These are phyloP conservation scores for Picochlorum sp. DNA, from an alignment of 139 green algal species.

Conservation along the genomic window DNA sequence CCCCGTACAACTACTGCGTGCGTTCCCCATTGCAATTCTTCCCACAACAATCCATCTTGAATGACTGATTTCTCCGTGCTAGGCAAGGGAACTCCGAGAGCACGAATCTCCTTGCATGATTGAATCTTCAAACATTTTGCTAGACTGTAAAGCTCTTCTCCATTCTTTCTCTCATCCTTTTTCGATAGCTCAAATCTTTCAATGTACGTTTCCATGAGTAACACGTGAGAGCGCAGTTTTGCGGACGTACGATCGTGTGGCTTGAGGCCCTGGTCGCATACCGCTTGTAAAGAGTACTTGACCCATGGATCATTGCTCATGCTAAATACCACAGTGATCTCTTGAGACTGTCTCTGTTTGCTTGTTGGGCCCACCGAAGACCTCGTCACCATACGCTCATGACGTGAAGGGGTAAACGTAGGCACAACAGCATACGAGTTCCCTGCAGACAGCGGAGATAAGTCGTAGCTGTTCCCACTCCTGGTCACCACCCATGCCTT, in stretches of 20 bases:
- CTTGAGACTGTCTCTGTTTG: slow-evolving; percentile 23
- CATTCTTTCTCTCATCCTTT: not conserved
- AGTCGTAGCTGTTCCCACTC: slow-evolving; percentile 36
- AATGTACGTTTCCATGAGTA: slow-evolving; percentile 73
- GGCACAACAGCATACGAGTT: slow-evolving; percentile 31
- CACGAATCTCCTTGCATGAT: slow-evolving; percentile 30
- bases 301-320: slow-evolving; percentile 90
- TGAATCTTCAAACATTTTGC: slow-evolving; percentile 37
- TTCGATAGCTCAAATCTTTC: not conserved
- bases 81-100: slow-evolving; percentile 54
- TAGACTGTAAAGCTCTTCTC: slow-evolving; percentile 43
- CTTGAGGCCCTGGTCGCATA: slow-evolving; percentile 86
- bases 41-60: slow-evolving; percentile 51
- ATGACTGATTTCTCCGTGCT: slow-evolving; percentile 36
- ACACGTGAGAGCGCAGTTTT: slow-evolving; percentile 59
- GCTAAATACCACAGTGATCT: slow-evolving; percentile 93
- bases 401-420: slow-evolving; percentile 59
- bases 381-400: slow-evolving; percentile 66
- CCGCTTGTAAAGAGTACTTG: slow-evolving; percentile 82
- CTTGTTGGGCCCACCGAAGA: slow-evolving; percentile 11
- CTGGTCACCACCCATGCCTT: slow-evolving; percentile 56
- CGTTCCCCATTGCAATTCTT: slow-evolving; percentile 60
- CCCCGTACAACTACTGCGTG: slow-evolving; percentile 39
- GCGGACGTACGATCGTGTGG: slow-evolving; percentile 76
- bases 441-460: slow-evolving; percentile 35